Conservation (phyloP, 495 filamentous ascomycete genomes). For the Xylaria bambusicola region DNA sequence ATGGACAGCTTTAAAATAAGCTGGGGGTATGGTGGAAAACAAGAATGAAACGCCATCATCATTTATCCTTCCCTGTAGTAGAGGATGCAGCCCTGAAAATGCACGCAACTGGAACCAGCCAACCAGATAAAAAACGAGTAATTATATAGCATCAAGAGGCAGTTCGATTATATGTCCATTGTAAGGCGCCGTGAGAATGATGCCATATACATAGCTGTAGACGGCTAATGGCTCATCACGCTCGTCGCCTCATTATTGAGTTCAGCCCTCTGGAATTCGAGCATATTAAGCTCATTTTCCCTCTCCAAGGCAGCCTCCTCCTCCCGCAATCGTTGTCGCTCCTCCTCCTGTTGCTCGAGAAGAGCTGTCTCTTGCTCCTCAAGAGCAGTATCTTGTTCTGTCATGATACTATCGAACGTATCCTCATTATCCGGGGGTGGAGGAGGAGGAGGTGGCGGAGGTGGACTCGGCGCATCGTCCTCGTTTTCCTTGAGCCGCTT, state of each 20-base stretch:
- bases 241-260: slow-evolving; percentile 20
- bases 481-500: slow-evolving; percentile 55
- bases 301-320: slow-evolving; percentile 33
- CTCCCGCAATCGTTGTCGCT: slow-evolving; percentile 30
- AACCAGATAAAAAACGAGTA: not conserved
- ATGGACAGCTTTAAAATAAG: not conserved
- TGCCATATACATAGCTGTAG: not conserved
- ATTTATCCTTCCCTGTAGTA: not conserved
- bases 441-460: slow-evolving; percentile 50
- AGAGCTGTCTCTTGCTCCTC: slow-evolving; percentile 46
- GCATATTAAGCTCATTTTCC: slow-evolving; percentile 39
- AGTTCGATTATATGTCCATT: not conserved
- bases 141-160: slow-evolving; percentile 7
- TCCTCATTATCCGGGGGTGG: slow-evolving; percentile 25
- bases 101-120: slow-evolving; percentile 5
- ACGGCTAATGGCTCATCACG: slow-evolving; percentile 17
- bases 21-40: not conserved
- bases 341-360: slow-evolving; percentile 41
- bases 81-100: slow-evolving; percentile 19
- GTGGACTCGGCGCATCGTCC: slow-evolving; percentile 30
- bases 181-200: too few species aligned
- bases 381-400: slow-evolving; percentile 41
- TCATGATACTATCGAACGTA: slow-evolving; percentile 17
- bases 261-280: slow-evolving; percentile 32
- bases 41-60: not conserved